Conservation (phyloP, 176 grass and related monocot genomes). For the Avena insularis region DNA sequence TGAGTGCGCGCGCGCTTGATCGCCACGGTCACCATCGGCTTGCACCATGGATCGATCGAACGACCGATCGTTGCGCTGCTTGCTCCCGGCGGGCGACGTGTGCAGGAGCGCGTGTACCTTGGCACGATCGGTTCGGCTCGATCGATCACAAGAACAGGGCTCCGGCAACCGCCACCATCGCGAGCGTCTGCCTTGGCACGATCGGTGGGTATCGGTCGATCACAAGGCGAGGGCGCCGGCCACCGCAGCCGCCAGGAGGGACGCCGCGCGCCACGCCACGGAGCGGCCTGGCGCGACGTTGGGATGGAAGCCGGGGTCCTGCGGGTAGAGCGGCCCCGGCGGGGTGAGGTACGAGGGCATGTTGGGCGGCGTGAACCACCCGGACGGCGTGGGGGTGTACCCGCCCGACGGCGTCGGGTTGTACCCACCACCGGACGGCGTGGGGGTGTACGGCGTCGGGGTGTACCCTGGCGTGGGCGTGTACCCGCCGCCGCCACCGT, state of each 20-base stretch:
- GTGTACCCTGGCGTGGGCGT: conserved; percentile 47
- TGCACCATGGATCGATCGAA: not conserved
- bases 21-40: not conserved
- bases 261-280: not conserved
- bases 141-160: conserved; percentile 48
- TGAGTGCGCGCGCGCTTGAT: not conserved
- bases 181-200: not conserved
- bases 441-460: conserved; percentile 28
- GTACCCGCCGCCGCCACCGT: not conserved
- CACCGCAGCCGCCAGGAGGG: not conserved
- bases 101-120: not conserved
- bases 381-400: conserved; percentile 49
- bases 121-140: not conserved
- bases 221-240: conserved; percentile 50
- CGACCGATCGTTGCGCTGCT: not conserved
- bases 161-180: not conserved
- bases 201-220: not conserved
- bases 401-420: not conserved
- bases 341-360: conserved; percentile 57
- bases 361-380: conserved; percentile 57
- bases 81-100: not conserved
- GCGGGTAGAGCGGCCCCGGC: conserved; percentile 67
- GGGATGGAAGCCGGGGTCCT: conserved; percentile 63
- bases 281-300: conserved; percentile 19
- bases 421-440: conserved; percentile 6